A percentile compares a stretch with the other conserved stretches of the same genome.
Conservation (phyloP, 2,329 filamentous ascomycete species). For the Gremmenia infestans region DNA sequence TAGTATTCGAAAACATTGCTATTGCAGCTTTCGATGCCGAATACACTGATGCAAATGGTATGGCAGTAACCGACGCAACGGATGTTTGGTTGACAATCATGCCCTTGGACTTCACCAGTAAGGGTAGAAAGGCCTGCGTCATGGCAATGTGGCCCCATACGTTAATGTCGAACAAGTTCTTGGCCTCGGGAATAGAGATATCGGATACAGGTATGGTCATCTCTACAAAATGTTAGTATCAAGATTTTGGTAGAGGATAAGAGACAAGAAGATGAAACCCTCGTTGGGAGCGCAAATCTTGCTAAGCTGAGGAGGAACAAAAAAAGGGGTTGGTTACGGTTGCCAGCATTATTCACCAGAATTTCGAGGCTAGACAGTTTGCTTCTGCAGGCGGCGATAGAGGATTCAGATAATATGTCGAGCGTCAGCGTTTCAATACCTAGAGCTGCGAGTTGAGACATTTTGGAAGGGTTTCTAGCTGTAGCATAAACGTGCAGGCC, state of each 20-base stretch:
- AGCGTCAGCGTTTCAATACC: constrained; percentile 33
- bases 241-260: too few relatives aligned
- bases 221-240: not conserved
- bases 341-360: not conserved
- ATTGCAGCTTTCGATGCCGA: constrained; percentile 19
- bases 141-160: constrained; percentile 26
- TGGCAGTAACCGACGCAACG: not conserved
- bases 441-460: constrained; percentile 22
- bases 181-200: constrained; percentile 22
- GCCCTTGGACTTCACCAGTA: constrained; percentile 22
- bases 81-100: constrained; percentile 38
- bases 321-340: too few relatives aligned
- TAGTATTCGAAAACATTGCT: constrained; percentile 14
- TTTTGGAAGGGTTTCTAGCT: constrained; percentile 34
- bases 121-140: constrained; percentile 23
- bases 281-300: too few relatives aligned
- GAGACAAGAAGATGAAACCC: too few relatives aligned
- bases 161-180: constrained; percentile 27
- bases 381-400: constrained; percentile 30
- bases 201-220: constrained; percentile 31
- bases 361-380: constrained; percentile 25
- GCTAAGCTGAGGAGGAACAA: too few relatives aligned
- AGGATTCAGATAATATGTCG: constrained; percentile 35
- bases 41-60: constrained; percentile 11
- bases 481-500: constrained; percentile 38